Evolutionary conservation across 305 asterid species (phyloP), one percentile per base, ranked within the genome.

Genomic region (Fraxinus dipetala): DNA sequence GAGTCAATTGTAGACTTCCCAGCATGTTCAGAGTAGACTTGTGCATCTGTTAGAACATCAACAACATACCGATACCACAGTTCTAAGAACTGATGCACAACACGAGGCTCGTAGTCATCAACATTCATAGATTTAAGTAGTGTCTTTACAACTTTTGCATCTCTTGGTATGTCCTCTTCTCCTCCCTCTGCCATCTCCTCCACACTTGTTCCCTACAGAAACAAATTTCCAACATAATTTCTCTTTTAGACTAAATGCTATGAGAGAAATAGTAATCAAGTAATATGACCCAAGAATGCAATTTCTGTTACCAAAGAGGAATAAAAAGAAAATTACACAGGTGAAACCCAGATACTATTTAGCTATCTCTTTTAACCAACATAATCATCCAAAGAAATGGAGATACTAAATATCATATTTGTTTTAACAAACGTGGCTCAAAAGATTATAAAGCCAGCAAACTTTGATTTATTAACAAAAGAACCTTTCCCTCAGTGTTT

Each of bases 61-160:
- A 87, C 97, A 43, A 88, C 96, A 72, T 95, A 93, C 0, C 95
- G 85, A 81, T 95, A 94, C 98, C 97, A 92, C 40, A 94, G 87
- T 85, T 95, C 99, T 40, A 95, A 65, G 48, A 92, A 92, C 85
- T 95, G 99, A 79, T 94, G 91, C 6, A 94, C 88, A 6, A 94
- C 96, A 43, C 93, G 98, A 20, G 99, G 98, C 80, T 95, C 98
- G 13, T 91, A 93, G 31, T 95, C 97, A 11, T 94, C 96, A 14
- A 95, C 97, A 14, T 94, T 91, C 99, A 95, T 92, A 18, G 97
- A 94, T 87, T 92, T 94, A 65, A 95, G 85, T 56, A 95, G 85
- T 4, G 93, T 91, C 86, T 95, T 95, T 16, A 95, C 95, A 43
- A 94, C 88, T 88, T 91, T 94, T 9, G 98, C 99, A 87, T 95